These are phyloP conservation scores for Nakazawaea pomicola DNA, from an alignment of 805 yeast genomes.

Conservation along the genomic window DNA sequence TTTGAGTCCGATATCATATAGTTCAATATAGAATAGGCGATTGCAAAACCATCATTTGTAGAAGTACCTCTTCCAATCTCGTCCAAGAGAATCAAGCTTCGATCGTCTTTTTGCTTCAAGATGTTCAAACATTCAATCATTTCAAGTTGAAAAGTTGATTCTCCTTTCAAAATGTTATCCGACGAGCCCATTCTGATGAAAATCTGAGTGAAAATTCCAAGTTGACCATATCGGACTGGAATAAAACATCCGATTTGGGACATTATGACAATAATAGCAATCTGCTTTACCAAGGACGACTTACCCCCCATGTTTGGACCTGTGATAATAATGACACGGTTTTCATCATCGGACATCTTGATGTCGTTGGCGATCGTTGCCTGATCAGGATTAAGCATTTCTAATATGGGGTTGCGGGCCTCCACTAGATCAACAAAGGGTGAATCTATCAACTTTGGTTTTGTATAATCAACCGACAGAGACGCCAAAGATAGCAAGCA, in stretches of 20 bases:
- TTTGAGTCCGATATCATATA: conserved; percentile 39
- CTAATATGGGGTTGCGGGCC: conserved; percentile 41
- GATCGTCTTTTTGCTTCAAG: conserved; percentile 40
- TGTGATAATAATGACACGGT: conserved; percentile 61
- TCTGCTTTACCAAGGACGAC: conserved; percentile 68
- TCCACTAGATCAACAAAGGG: conserved; percentile 45
- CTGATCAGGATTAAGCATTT: conserved; percentile 19
- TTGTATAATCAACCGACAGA: conserved; percentile 44
- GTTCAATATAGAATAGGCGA: conserved; percentile 68
- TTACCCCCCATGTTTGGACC: conserved; percentile 93
- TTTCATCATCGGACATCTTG: conserved; percentile 36
- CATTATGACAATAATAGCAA: conserved; percentile 67
- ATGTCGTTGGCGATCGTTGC: conserved; percentile 66
- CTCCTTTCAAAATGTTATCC: conserved; percentile 69
- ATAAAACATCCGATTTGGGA: conserved; percentile 75
- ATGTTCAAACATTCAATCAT: conserved; percentile 62
- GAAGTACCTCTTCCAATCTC: conserved; percentile 73
- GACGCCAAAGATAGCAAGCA: conserved; percentile 63
- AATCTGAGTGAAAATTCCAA: conserved; percentile 60
- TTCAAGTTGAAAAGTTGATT: conserved; percentile 82
- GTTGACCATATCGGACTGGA: conserved; percentile 55
- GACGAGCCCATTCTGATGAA: conserved; percentile 72
- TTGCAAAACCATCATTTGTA: conserved; percentile 74
- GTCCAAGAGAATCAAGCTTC: conserved; percentile 62
- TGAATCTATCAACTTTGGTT: conserved; percentile 45